Percentiles rank a stretch among this genome's conserved stretches.
Conservation (phyloP, 306 rosid species). For the Malus orientalis region DNA sequence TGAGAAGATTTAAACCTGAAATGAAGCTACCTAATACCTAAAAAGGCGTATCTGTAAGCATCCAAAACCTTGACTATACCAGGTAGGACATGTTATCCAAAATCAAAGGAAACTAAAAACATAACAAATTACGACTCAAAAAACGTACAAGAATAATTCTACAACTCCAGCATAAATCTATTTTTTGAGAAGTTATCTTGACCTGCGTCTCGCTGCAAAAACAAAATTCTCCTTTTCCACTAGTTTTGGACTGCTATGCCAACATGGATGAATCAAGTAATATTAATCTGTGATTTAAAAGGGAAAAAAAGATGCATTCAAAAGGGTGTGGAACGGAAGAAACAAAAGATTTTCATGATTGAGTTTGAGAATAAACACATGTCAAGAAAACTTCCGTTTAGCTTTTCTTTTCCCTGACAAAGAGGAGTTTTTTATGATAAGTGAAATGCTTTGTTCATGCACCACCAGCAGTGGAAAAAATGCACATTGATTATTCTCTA, state of each 20-base stretch:
- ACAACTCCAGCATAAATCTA: too few species aligned
- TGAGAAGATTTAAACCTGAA: too few species aligned
- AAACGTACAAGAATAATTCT: too few species aligned
- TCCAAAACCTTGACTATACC: not conserved
- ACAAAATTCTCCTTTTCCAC: not conserved
- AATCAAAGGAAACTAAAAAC: not conserved
- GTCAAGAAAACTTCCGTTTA: not conserved
- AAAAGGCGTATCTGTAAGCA: not conserved
- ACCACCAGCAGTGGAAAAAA: not conserved
- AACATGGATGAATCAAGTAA: too few species aligned
- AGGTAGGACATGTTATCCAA: not conserved
- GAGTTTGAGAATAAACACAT: not conserved
- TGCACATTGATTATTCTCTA: not conserved
- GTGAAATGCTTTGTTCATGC: not conserved
- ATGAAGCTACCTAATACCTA: too few species aligned
- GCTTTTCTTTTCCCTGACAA: not conserved
- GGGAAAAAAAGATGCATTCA: not conserved
- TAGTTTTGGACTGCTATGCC: not conserved
- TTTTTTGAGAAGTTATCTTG: not conserved
- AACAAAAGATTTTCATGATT: not conserved
- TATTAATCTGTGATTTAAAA: too few species aligned
- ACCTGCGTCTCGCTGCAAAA: not conserved
- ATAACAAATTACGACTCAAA: too few species aligned
- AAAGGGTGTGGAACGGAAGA: not conserved
- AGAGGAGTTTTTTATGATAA: not conserved